Base-by-base conservation (phyloP, 2,329 filamentous ascomycete species). In the Exophiala lecanii-corni region DNA sequence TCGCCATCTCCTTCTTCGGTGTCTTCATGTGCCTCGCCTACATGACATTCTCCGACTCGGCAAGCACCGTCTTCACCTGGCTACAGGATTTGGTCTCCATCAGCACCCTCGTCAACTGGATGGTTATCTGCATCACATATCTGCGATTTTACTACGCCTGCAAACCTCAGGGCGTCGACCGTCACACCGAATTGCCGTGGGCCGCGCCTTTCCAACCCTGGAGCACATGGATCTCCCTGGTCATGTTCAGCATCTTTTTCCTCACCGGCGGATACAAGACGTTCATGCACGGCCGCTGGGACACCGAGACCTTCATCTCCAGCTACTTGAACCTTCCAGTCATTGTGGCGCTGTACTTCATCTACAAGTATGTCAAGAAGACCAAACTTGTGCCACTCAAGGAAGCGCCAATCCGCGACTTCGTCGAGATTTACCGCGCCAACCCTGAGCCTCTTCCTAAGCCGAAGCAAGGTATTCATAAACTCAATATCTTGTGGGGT, bases 311-410 rank as follows among this genome's bases (percentile, higher is more conserved):
- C 25, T 50, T 50, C 25, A 34, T 50, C 17, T 37, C 43, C 13
- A 33, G 73, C 0, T 82, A 82, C 53, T 66, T 81, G 17, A 76
- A 76, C n/a, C 71, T 81, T 18, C 75, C 76, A 0, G 68, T 78
- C 18, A 79, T 81, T 51, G 52, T 78, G 2, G 49, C 59, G 2
- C 39, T 79, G 12, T 78, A 75, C 48, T 61, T 70, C 12, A 66
- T 62, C 3, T 76, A 71, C 55, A 76, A 76, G 49, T 45, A 73
- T 7, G 61, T 57, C 43, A 59, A 63, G 42, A 63, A 60, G 45
- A 68, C 66, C 2, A 58, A 54, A 36, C 53, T 62, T 35, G 61
- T 68, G 1, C 59, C 57, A 18, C 30, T 65, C 21, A 49, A 56
- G 25, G 65, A 68, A 33, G 64, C 66, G 54, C 56, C 63, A 53